A percentile compares a stretch with the other conserved stretches of the same genome.
phyloP scores from a whole-genome alignment of 345 rosid species.

The Pugionium cornutum region DNA sequence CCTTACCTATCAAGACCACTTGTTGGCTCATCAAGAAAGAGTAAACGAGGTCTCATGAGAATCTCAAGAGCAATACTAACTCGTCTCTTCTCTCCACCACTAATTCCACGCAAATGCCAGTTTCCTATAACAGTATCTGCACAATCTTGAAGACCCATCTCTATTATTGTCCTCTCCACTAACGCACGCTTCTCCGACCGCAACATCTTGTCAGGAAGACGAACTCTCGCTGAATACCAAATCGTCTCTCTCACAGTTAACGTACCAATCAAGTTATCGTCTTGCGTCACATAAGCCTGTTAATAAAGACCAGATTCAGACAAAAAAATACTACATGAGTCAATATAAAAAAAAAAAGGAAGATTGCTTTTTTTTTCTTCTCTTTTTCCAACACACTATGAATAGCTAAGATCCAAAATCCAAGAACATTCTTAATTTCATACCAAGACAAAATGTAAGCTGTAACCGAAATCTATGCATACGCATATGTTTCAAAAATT shows the following conservation, averaged over 20 bases:
- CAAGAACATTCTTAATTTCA: constrained; percentile 31
- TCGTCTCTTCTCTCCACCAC: constrained; percentile 92
- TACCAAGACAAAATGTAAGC: constrained; percentile 23
- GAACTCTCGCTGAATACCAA: constrained; percentile 77
- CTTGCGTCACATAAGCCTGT: constrained; percentile 98
- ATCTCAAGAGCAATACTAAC: constrained; percentile 96
- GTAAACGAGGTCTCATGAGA: constrained; percentile 89
- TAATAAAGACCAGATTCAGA: background rate
- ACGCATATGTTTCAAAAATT: constrained; percentile 7
- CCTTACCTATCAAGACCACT: constrained; percentile 95
- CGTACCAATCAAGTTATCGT: constrained; percentile 91
- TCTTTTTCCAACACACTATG: background rate
- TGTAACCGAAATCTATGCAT: constrained; percentile 22
- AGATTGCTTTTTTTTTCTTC: background rate
- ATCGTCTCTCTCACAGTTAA: constrained; percentile 92
- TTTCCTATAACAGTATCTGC: constrained; percentile 92
- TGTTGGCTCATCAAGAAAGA: constrained; percentile 94
- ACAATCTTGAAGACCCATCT: constrained; percentile 98
- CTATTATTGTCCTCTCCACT: constrained; percentile 81
- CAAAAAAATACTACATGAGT: background rate
- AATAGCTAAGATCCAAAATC: constrained; percentile 39
- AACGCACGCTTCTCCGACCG: constrained; percentile 75
- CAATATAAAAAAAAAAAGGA: background rate
- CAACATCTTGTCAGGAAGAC: constrained; percentile 88
- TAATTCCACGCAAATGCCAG: constrained; percentile 92